phyloP scores from a whole-genome alignment of 371 early-diverging fungal species.

The Mucor racemosus region DNA sequence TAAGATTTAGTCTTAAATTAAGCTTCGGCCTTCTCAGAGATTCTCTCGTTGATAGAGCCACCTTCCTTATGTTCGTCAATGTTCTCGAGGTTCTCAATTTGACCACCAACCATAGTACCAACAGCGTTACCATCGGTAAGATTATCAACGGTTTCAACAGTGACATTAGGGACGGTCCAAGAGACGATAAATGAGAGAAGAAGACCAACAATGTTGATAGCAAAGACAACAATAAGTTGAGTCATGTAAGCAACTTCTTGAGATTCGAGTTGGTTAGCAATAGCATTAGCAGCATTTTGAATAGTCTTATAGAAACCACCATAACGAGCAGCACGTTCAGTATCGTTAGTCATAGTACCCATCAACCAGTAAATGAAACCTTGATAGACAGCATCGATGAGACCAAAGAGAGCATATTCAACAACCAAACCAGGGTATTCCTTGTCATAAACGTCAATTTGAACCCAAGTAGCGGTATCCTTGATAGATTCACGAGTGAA shows the following conservation, averaged over 20 bases:
- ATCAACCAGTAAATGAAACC: slow-evolving; percentile 76
- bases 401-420: slow-evolving; percentile 66
- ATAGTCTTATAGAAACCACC: slow-evolving; percentile 87
- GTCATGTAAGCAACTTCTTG: slow-evolving; percentile 39
- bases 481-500: slow-evolving; percentile 37
- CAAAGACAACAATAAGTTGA: slow-evolving; percentile 25
- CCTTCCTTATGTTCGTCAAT: slow-evolving; percentile 20
- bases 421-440: slow-evolving; percentile 55
- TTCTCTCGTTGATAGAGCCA: slow-evolving; percentile 17
- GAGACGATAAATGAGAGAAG: slow-evolving; percentile 29
- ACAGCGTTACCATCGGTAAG: slow-evolving; percentile 20
- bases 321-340: slow-evolving; percentile 67
- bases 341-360: slow-evolving; percentile 75
- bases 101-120: slow-evolving; percentile 30
- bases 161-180: slow-evolving; percentile 21
- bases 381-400: slow-evolving; percentile 73
- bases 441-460: slow-evolving; percentile 35
- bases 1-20: slow-evolving; percentile 6
- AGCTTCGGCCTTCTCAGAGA: slow-evolving; percentile 19
- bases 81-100: slow-evolving; percentile 4
- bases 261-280: slow-evolving; percentile 38
- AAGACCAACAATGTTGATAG: slow-evolving; percentile 28
- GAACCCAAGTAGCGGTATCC: slow-evolving; percentile 2
- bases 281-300: slow-evolving; percentile 58
- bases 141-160: slow-evolving; percentile 30